These are phyloP conservation scores for Debaryomycetaceae sp. DNA, from an alignment of 1,139 yeast genomes.

Conservation along the genomic window DNA sequence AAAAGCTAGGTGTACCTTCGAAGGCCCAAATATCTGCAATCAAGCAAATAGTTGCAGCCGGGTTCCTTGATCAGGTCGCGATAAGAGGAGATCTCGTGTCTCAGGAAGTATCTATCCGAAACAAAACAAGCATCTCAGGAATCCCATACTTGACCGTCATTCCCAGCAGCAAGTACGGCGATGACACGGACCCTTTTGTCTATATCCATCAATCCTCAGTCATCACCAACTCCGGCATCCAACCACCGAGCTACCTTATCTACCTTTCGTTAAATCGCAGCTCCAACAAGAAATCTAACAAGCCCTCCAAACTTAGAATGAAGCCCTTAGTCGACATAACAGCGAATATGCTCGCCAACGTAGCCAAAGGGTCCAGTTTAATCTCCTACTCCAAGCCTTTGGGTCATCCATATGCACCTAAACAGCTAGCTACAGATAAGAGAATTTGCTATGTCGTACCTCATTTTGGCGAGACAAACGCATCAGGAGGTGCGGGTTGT, in stretches of 20 bases:
- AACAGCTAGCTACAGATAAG: slow-evolving; percentile 55
- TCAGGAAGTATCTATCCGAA: slow-evolving; percentile 57
- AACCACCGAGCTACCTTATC: slow-evolving; percentile 75
- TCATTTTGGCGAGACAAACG: slow-evolving; percentile 79
- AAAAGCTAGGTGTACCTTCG: slow-evolving; percentile 67
- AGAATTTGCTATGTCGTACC: slow-evolving; percentile 92
- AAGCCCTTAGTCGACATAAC: slow-evolving; percentile 72
- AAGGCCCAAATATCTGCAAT: slow-evolving; percentile 69
- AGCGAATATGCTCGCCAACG: slow-evolving; percentile 72
- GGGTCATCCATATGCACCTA: slow-evolving; percentile 88
- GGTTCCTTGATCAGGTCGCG: slow-evolving; percentile 89
- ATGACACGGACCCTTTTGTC: slow-evolving; percentile 50
- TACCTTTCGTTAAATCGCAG: slow-evolving; percentile 60
- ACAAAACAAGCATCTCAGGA: slow-evolving; percentile 55
- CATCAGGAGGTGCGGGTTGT: slow-evolving; percentile 89
- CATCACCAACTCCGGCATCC: slow-evolving; percentile 48
- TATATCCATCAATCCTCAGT: slow-evolving; percentile 81
- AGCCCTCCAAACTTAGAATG: slow-evolving; percentile 56
- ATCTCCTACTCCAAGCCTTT: slow-evolving; percentile 86
- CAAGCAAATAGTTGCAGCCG: slow-evolving; percentile 90
- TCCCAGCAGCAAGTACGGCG: slow-evolving; percentile 42
- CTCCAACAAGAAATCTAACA: slow-evolving; percentile 30
- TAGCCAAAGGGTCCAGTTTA: slow-evolving; percentile 70
- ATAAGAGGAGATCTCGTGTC: slow-evolving; percentile 75
- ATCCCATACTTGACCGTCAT: slow-evolving; percentile 75